phyloP scores from a whole-genome alignment of 495 filamentous ascomycete species.

The Penicillium robsamsonii region DNA sequence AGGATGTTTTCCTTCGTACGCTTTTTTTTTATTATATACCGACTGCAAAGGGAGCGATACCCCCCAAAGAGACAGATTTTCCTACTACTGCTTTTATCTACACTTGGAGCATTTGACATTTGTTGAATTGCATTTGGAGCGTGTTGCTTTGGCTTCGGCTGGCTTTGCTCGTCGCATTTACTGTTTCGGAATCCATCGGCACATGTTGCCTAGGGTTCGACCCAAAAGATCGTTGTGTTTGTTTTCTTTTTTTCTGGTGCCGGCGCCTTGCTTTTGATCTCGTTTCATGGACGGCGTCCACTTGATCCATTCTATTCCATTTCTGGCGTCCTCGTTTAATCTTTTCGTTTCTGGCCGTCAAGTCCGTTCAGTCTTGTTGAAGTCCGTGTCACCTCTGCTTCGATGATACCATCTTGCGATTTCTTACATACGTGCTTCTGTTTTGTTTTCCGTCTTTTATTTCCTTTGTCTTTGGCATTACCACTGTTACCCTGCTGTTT shows the following conservation, averaged over 20 bases:
- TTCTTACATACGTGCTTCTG: conserved; percentile 10
- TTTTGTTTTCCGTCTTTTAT: conserved; percentile 1
- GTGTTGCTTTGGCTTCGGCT: conserved; percentile 30
- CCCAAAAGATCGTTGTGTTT: conserved; percentile 23
- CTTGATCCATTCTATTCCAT: conserved; percentile 17
- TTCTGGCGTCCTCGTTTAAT: conserved; percentile 25
- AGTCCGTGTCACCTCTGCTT: conserved; percentile 36
- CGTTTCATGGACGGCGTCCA: conserved; percentile 33
- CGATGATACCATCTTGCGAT: conserved; percentile 49
- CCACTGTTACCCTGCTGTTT: conserved; percentile 1
- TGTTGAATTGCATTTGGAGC: conserved; percentile 33
- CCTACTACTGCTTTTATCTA: conserved; percentile 6
- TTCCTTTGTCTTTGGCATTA: conserved; percentile 8
- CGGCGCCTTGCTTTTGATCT: conserved; percentile 26
- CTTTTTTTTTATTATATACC: neutral
- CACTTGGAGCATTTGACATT: conserved; percentile 23
- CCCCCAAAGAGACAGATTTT: conserved; percentile 10
- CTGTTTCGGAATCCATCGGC: conserved; percentile 14
- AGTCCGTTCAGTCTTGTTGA: conserved; percentile 19
- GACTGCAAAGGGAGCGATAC: conserved; percentile 4
- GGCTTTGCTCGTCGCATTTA: conserved; percentile 25
- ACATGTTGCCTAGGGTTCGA: conserved; percentile 17
- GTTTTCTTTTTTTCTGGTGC: conserved; percentile 12
- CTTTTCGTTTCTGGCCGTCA: conserved; percentile 21
- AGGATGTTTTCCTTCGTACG: conserved; percentile 3